Conservation (phyloP, 2,329 filamentous ascomycete genomes). For the Alternaria gansuensis region DNA sequence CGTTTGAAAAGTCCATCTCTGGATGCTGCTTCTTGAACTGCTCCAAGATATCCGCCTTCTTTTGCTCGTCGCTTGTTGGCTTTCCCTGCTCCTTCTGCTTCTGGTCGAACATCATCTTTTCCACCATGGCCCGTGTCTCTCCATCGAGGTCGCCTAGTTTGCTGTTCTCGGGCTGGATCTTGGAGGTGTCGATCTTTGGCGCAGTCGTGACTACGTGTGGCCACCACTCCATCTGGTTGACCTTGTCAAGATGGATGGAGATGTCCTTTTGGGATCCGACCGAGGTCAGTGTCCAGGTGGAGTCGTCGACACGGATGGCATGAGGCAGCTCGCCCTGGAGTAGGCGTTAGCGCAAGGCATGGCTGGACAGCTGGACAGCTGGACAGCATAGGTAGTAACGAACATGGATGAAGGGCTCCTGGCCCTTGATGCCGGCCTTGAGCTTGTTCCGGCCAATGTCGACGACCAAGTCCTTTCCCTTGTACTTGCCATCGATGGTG, state of each 20-base stretch:
- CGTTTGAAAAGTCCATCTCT: constrained; percentile 74
- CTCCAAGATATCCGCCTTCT: constrained; percentile 90
- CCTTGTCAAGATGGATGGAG: constrained; percentile 90
- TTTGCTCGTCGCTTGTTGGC: constrained; percentile 92
- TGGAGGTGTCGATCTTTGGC: constrained; percentile 92
- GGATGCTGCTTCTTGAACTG: constrained; percentile 85
- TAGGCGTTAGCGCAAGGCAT: constrained; percentile 6
- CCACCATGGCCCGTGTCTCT: constrained; percentile 94
- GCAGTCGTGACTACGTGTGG: constrained; percentile 85
- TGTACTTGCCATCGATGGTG: constrained; percentile 80
- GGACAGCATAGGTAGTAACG: constrained; percentile 26
- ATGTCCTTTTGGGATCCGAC: constrained; percentile 74
- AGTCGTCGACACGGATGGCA: constrained; percentile 81
- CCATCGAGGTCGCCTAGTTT: constrained; percentile 93
- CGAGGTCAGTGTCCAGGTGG: constrained; percentile 88
- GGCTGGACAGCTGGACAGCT: background rate
- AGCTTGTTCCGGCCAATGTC: constrained; percentile 82
- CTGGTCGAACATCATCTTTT: constrained; percentile 99
- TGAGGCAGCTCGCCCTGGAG: constrained; percentile 83
- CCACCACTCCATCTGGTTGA: constrained; percentile 99
- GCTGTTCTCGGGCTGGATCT: constrained; percentile 92
- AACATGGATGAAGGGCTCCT: constrained; percentile 84
- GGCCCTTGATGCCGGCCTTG: constrained; percentile 84
- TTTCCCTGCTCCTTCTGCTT: constrained; percentile 92
- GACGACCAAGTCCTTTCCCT: constrained; percentile 83